Percentiles rank a stretch among this genome's conserved stretches.
These are phyloP conservation scores for Crucihimalaya himalaica DNA, from an alignment of 345 rosid genomes.

Conservation along the genomic window DNA sequence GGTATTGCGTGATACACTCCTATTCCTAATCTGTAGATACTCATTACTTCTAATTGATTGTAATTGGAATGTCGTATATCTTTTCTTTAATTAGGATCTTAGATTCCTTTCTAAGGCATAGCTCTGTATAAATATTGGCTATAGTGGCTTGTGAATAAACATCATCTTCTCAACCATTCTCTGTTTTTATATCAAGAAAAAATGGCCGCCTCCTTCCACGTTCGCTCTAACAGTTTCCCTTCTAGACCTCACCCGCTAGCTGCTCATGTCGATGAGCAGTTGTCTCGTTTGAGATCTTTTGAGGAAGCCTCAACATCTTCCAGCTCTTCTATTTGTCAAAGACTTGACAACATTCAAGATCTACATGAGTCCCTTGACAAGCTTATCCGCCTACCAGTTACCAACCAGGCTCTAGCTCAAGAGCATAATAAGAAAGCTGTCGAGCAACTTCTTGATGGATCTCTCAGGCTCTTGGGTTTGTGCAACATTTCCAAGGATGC, in stretches of 20 bases:
- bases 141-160: too few relatives aligned
- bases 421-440: conserved; percentile 23
- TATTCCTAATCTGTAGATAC: too few relatives aligned
- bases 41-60: too few relatives aligned
- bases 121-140: too few relatives aligned
- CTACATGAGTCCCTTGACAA: conserved; percentile 37
- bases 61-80: too few relatives aligned
- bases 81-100: too few relatives aligned
- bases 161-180: too few relatives aligned
- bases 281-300: conserved; percentile 29
- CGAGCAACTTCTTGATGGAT: conserved; percentile 40
- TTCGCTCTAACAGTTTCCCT: conserved; percentile 38
- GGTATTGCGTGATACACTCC: too few relatives aligned
- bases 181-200: too few relatives aligned
- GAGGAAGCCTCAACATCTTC: conserved; percentile 37
- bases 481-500: conserved; percentile 40
- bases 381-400: conserved; percentile 29
- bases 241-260: conserved; percentile 27
- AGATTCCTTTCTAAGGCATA: too few relatives aligned
- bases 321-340: conserved; percentile 26
- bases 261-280: conserved; percentile 25
- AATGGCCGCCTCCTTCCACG: conserved; percentile 6
- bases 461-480: conserved; percentile 37
- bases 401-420: conserved; percentile 35
- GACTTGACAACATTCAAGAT: conserved; percentile 30